Base-by-base conservation (phyloP, 768 basidiomycete genomes). In the Peribolospora baueri region DNA sequence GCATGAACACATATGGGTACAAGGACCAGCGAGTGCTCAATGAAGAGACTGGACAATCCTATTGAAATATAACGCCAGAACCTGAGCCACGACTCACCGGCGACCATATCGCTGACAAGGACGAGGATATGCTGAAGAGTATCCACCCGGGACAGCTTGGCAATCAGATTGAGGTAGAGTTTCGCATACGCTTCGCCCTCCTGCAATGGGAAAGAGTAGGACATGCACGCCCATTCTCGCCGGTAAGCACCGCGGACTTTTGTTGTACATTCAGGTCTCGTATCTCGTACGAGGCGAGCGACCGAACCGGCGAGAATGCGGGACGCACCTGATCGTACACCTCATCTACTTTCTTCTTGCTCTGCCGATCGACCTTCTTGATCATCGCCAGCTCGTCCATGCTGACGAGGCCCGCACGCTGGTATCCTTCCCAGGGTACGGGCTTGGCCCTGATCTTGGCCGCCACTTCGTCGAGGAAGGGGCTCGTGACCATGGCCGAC, bases 351-450 rank as follows among this genome's bases (percentile, higher is more conserved):
- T 48, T 11, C 48, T 48, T 14, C 37, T 11, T 14, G 14, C 48
- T 7, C 7, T 84, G 83, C 58, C 81, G 76, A 68, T 88, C 86
- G 25, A 93, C 81, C 64, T 77, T 82, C 75, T 93, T 93, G 65
- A 97, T 80, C 60, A 84, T 75, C 8, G 75, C 69, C 11, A 93
- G 75, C 66, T 95, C 88, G 55, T 93, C 87, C 4, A 76, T 73
- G 7, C 85, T 84, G 63, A 97, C 76, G 47, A 88, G 77, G 48
- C 80, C 85, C 48, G 86, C 88, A 61, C 91, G 80, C 70, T 93
- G 88, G 71, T 95, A 93, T 57, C 83, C 91, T 80, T 93, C 88
- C 91, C 91, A 97, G 60, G 88, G 88, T 7, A 93, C 85, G 1
- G 81, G 79, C 67, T 90, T 93, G 6, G 81, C 75, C 61, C 82